Evolutionary conservation across 2,329 filamentous ascomycete genomes (phyloP), one percentile per base, ranked within the genome.

Genomic region (Stagonosporopsis chrysanthemi): DNA sequence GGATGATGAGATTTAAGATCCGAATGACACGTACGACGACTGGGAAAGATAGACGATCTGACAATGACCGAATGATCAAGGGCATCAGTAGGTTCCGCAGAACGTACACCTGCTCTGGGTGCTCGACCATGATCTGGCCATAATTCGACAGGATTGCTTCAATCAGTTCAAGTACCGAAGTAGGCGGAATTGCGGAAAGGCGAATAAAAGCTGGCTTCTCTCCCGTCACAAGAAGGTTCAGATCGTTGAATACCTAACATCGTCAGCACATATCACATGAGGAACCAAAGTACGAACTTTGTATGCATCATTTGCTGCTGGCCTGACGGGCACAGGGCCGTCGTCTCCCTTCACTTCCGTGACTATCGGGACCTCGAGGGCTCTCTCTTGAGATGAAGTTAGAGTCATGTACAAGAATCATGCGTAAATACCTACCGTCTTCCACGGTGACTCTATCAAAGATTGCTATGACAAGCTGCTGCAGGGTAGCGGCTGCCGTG

Each of bases 401-500:
- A 72, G 62, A 41, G 22, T 43, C 17, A 28, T 14, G 6, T 1
- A 7, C 6, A 2, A 9, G 15, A 6, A 3, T 15, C 6, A 3
- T 15, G 7, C 12, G 19, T 14, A 19, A 8, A 23, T 9, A n/a
- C 54, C 9, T 17, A 89, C 88, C 88, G 73, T 97, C 92, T 80
- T 97, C 92, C 6, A 81, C 80, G 0, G 88, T 85, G 2, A 97
- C 92, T 74, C 96, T 95, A 74, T 98, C 95, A 76, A 97, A 98
- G 0, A 97, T 90, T 0, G 91, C 90, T 29, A 95, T 91, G 7
- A 98, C 88, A 14, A 99, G 84, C 75, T 98, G 95, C 77, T 97
- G 94, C 51, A 99, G 81, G 2, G 95, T 98, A n/a, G 95, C 95
- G 24, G 94, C 92, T 9, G 95, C 95, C 1, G 96, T 98, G 68